Base-by-base conservation (phyloP, 768 basidiomycete genomes). In the Amanita phalloides region DNA sequence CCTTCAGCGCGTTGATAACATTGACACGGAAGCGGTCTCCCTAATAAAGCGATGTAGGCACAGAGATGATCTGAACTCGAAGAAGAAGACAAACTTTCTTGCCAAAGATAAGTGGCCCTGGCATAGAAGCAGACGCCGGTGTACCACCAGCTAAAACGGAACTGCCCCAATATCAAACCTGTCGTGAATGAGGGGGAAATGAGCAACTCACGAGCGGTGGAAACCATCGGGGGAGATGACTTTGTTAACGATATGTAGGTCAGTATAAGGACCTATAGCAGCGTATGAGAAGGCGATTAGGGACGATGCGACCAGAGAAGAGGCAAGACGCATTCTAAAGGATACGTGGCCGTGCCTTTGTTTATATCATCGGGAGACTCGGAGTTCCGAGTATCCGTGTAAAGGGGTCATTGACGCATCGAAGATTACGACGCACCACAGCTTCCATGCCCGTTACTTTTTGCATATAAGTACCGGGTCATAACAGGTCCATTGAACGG, bases 201-300 rank as follows among this genome's bases (percentile, higher is more conserved):
- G 33, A 6, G 14, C 10, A 5, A 64, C 72, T 51, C 26, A 71
- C 69, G 66, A 62, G 45, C 72, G 62, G 57, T 38, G 44, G 48
- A 68, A 74, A 13, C 76, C 75, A 59, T 77, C 76, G 0, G 75
- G 76, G 13, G 68, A 55, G 46, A 76, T 71, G 8, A 62, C 48
- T 49, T 62, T 65, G 60, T 75, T 76, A 13, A 62, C 56, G 45
- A 75, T 62, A 38, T 62, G 55, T 3, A 75, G 56, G 37, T 68
- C 57, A 5, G 60, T 57, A 21, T 25, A 41, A 2, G 63, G 63
- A 1, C 63, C 62, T 48, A 62, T 42, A 30, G 48, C 11, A 30
- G 48, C 48, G 41, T 30, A 41, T n/a, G 47, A 30, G 5, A 36
- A 7, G 17, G 35, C 5, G 5, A 9, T 3, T 21, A 48, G 11